Percentiles rank a stretch among this genome's conserved stretches.
These are phyloP conservation scores for Kodamaea fukazawae DNA, from an alignment of 805 yeast species.

Conservation along the genomic window DNA sequence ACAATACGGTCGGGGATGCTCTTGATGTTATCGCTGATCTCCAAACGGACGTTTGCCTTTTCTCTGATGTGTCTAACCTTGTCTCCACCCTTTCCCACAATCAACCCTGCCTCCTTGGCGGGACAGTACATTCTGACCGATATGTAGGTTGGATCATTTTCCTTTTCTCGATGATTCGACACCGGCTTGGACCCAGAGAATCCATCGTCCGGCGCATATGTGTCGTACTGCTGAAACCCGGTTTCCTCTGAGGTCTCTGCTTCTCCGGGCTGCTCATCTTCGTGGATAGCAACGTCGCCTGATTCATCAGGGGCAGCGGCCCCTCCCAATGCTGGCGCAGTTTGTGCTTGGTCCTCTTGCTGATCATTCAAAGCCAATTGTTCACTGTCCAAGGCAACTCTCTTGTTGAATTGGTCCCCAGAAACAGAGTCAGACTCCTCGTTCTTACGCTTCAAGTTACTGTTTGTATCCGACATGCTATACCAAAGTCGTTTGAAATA, in stretches of 20 bases:
- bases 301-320: constrained; percentile 1
- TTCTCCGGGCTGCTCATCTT: not conserved
- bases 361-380: constrained; percentile 44
- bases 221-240: not conserved
- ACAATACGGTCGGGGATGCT: constrained; percentile 75
- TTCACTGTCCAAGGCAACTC: constrained; percentile 71
- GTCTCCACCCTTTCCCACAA: constrained; percentile 83
- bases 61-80: constrained; percentile 62
- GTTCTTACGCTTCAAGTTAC: constrained; percentile 60
- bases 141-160: constrained; percentile 58
- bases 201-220: constrained; percentile 1
- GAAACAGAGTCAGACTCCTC: constrained; percentile 48
- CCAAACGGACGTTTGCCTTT: constrained; percentile 59
- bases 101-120: constrained; percentile 69
- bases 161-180: constrained; percentile 39
- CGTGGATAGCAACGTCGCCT: constrained; percentile 1
- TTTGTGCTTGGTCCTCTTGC: constrained; percentile 40
- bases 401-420: constrained; percentile 53
- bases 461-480: constrained; percentile 20
- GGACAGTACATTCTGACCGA: constrained; percentile 72
- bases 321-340: constrained; percentile 36
- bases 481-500: not conserved
- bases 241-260: not conserved
- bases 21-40: constrained; percentile 69
- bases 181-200: constrained; percentile 27